Percentiles rank a stretch among this genome's conserved stretches.
Conservation (phyloP, 768 basidiomycete species). For the Udeniomyces megalosporus region DNA sequence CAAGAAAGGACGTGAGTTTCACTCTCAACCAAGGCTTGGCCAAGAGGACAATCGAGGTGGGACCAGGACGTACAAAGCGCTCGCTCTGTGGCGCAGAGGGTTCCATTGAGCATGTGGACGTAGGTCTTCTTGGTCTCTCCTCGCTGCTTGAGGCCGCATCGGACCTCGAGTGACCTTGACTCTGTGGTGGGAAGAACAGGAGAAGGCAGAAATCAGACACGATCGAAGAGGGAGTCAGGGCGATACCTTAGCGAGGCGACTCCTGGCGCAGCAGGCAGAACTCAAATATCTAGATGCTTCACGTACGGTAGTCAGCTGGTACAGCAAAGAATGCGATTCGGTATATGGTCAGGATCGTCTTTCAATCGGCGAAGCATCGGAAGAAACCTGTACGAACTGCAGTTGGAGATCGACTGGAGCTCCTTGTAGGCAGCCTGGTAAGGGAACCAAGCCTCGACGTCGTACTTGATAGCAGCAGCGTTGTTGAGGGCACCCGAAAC, state of each 20-base stretch:
- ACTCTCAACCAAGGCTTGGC: neutral
- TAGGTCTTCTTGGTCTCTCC: slow-evolving; percentile 84
- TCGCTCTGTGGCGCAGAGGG: slow-evolving; percentile 89
- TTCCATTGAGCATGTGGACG: slow-evolving; percentile 98
- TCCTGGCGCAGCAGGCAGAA: too few relatives aligned
- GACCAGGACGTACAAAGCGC: slow-evolving; percentile 61
- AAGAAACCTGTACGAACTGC: slow-evolving; percentile 33
- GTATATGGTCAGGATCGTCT: neutral
- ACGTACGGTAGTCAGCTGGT: slow-evolving; percentile 76
- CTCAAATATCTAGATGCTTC: too few relatives aligned
- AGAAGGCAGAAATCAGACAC: neutral
- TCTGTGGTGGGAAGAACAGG: slow-evolving; percentile 38
- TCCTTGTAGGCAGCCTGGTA: slow-evolving; percentile 95
- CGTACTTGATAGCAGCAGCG: slow-evolving; percentile 92
- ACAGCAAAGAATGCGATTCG: too few relatives aligned
- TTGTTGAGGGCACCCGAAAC: slow-evolving; percentile 94
- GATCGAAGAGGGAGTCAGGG: neutral
- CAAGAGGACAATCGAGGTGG: too few relatives aligned
- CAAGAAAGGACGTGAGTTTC: neutral
- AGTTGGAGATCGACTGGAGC: slow-evolving; percentile 92
- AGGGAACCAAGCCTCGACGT: slow-evolving; percentile 98
- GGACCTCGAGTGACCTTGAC: slow-evolving; percentile 77
- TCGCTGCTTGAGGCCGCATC: slow-evolving; percentile 78
- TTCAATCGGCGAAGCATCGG: too few relatives aligned
- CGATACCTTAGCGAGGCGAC: too few relatives aligned